Evolutionary conservation across 805 yeast genomes (phyloP), one percentile per base, ranked within the genome.

Genomic region (Metschnikowia colocasiae): DNA sequence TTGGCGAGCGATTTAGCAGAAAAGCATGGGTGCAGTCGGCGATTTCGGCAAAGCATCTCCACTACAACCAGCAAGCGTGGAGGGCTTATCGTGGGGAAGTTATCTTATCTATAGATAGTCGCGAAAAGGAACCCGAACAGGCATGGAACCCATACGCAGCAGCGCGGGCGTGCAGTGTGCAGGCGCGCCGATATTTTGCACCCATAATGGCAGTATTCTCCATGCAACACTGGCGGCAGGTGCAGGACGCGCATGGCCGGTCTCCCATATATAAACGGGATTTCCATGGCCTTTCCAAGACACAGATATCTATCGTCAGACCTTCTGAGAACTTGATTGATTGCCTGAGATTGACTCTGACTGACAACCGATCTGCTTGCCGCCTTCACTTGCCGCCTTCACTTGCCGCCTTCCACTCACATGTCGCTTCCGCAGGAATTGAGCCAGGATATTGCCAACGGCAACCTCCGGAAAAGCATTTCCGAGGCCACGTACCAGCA

Each of bases 381-480:
- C n/a, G n/a, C n/a, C n/a, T n/a, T n/a, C n/a, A n/a, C n/a, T n/a
- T n/a, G n/a, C n/a, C n/a, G n/a, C n/a, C n/a, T n/a, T n/a, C n/a
- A n/a, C n/a, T n/a, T n/a, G n/a, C n/a, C n/a, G n/a, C n/a, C n/a
- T n/a, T n/a, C n/a, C n/a, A n/a, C n/a, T n/a, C n/a, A n/a, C n/a
- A n/a, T 43, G 40, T 31, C 45, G 26, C 49, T 49, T 9, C 52
- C 70, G 5, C 57, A 67, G 9, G 67, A 62, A 22, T 55, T 69
- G 33, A 22, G 68, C n/a, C 53, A 60, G 12, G 59, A 61, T 43
- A 68, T 72, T 46, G 51, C 59, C 44, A 57, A 59, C 1, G 78
- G 78, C 1, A 70, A 69, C 59, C 47, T 54, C 34, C 72, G 71
- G 59, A 65, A 68, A 49, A 45, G 53, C 15, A 54, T 76, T 16